Conservation (phyloP, 1,139 yeast species). For the Eremothecium cymbalariae region DNA sequence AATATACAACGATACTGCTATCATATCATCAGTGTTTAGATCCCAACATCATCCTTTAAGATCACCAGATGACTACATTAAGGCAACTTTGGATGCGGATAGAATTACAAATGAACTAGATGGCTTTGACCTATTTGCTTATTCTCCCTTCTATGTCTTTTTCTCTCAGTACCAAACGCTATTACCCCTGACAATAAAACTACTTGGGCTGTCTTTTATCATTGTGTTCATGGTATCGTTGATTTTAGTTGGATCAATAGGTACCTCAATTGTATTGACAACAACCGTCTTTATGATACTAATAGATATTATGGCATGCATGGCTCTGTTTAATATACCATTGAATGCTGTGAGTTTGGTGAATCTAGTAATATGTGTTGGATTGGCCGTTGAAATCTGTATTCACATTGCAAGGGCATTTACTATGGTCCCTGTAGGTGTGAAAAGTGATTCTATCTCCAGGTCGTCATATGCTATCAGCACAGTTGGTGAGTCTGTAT, state of each 20-base stretch:
- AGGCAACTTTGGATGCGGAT: constrained; percentile 67
- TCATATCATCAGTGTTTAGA: constrained; percentile 61
- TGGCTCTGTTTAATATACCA: constrained; percentile 68
- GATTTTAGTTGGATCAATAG: constrained; percentile 57
- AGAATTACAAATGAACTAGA: constrained; percentile 58
- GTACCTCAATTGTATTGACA: constrained; percentile 50
- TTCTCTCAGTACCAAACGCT: constrained; percentile 80
- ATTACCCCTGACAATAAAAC: constrained; percentile 44
- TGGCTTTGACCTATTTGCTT: constrained; percentile 64
- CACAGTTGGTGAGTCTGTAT: constrained; percentile 77
- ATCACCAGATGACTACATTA: constrained; percentile 77
- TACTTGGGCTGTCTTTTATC: constrained; percentile 49
- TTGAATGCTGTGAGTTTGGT: constrained; percentile 87
- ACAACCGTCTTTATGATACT: constrained; percentile 57
- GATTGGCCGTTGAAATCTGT: constrained; percentile 89
- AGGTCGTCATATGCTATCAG: constrained; percentile 49
- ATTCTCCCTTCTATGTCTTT: constrained; percentile 85
- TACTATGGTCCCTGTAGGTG: constrained; percentile 37
- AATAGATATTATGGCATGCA: constrained; percentile 67
- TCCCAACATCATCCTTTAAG: constrained; percentile 74
- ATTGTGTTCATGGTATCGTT: constrained; percentile 50
- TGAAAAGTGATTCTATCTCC: constrained; percentile 30
- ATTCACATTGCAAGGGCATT: constrained; percentile 79
- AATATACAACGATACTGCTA: constrained; percentile 36
- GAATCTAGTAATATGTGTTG: constrained; percentile 80